Base-by-base conservation (phyloP, 176 grass and related monocot genomes). In the Carex kokanica region DNA sequence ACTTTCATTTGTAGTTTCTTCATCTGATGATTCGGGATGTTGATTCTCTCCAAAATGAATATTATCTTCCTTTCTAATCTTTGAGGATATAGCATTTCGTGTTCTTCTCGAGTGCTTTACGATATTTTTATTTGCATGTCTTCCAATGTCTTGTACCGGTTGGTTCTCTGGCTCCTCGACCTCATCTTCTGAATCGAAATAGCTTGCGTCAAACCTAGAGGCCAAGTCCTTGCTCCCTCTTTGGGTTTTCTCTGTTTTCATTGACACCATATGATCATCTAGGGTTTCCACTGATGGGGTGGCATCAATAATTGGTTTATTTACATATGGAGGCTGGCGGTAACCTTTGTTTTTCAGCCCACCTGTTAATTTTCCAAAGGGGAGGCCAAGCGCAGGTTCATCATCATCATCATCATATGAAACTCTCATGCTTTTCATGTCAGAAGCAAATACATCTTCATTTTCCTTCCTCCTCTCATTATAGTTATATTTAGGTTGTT, bases 331-430 rank as follows among this genome's bases (percentile, higher is more conserved):
- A 63, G 87, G 71, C 86, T 14, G 86, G 59, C 58, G 80, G 74
- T 79, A 83, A 80, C 60, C 79, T 89, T 79, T 95, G 53, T 93
- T 95, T 88, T 88, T 91, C 14, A 95, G 58, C 77, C 96, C 96
- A 90, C 89, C 89, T 34, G 83, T 95, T 89, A 99, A 85, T 56
- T 69, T 95, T 89, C 82, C 86, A 57, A 93, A 85, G n/a, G 90
- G 90, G 56, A 99, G 80, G 49, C 83, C 71, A 23, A 47, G 24
- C 47, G 72, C 83, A 90, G 60, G 79, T 75, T 83, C 84, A 56
- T 87, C 66, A 81, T 86, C 83, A n/a, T n/a, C n/a, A 75, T 90
- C 78, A 84, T 82, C 80, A 34, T 41, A 82, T 18, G 80, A 91
- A 74, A 62, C 57, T 75, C 45, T 74, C 68, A 85, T 82, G 81